Base-by-base conservation (phyloP, 1,284 basidiomycete genomes). In the Sparassis latifolia region DNA sequence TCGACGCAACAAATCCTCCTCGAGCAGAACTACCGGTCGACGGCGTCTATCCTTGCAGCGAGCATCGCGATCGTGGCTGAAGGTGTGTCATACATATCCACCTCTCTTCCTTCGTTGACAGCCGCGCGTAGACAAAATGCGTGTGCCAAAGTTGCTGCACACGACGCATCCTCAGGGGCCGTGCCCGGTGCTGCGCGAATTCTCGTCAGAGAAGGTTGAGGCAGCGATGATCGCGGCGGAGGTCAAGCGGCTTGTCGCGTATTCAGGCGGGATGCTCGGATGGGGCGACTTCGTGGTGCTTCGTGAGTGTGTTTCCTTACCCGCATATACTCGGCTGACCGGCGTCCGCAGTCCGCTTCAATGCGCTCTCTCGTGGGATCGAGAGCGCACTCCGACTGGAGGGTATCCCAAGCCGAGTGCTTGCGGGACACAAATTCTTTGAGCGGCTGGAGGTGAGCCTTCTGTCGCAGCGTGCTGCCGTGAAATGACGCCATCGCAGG, bases 11-110 rank as follows among this genome's bases (percentile, higher is more conserved):
- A 89, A 54, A 84, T 95, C 38, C 77, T 86, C 31, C 72, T 96
- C 2, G 92, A 96, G 63, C 78, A 93, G 62, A 96, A 93, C 64
- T 97, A 94, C 65, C 82, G 93, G 3, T 92, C 89, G 0, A 93
- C 92, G 0, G 84, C 77, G 0, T 73, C 84, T 0, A 95, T 97
- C 52, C 69, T 97, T 3, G 75, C 79, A 3, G 78, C 85, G 0
- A 88, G 89, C 37, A 67, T 91, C 29, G 85, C 88, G 0, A 84
- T 97, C 47, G 84, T 97, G 10, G 74, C 84, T 0, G 86, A 95
- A 79, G 92, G 90, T 85, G 54, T 42, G 10, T 40, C 4, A 10
- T 30, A 10, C 2, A 45, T 2, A 28, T 10, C 5, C 27, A 35
- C 30, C 6, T 38, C 30, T 20, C 42, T 41, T 10, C 10, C 12